A percentile compares a stretch with the other conserved stretches of the same genome.
Conservation (phyloP, 2,329 filamentous ascomycete genomes). For the Coniochaeta sp. region DNA sequence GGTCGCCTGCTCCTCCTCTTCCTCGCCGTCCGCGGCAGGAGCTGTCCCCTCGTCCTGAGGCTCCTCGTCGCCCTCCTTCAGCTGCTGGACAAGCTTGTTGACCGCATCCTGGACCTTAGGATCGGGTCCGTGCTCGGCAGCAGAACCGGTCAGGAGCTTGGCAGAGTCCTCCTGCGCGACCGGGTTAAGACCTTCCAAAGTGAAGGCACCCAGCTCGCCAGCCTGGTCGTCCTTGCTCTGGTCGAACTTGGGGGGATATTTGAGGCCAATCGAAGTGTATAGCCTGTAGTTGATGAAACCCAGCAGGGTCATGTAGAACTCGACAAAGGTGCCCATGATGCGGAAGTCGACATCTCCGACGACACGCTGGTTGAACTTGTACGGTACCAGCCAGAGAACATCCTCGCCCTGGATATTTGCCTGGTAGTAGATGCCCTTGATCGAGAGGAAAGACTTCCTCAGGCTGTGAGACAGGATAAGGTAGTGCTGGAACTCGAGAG, state of each 20-base stretch:
- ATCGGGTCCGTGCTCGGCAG: conserved; percentile 46
- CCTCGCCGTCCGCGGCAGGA: conserved; percentile 31
- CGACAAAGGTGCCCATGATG: conserved; percentile 98
- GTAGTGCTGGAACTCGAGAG: conserved; percentile 96
- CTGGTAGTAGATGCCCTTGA: conserved; percentile 99
- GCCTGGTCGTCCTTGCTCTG: conserved; percentile 78
- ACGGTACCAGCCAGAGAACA: conserved; percentile 93
- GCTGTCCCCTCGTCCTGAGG: conserved; percentile 29
- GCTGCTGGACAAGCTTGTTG: conserved; percentile 60
- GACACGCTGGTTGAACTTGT: conserved; percentile 93
- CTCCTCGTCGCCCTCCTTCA: conserved; percentile 44
- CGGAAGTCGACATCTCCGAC: conserved; percentile 94
- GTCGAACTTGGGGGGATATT: conserved; percentile 95
- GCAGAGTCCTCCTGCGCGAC: conserved; percentile 45
- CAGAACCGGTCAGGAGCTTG: conserved; percentile 45
- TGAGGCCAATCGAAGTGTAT: conserved; percentile 83
- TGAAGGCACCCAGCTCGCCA: conserved; percentile 86
- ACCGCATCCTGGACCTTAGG: conserved; percentile 59
- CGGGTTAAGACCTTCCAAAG: conserved; percentile 67
- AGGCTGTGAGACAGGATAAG: conserved; percentile 86
- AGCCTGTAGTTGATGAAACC: conserved; percentile 95
- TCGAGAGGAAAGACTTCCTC: conserved; percentile 93
- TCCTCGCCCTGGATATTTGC: conserved; percentile 96
- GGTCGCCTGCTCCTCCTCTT: conserved; percentile 40
- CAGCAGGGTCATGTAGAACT: conserved; percentile 95